A percentile compares a stretch with the other conserved stretches of the same genome.
These are phyloP conservation scores for Coprinellus aureogranulatus DNA, from an alignment of 768 basidiomycete genomes.

Conservation along the genomic window DNA sequence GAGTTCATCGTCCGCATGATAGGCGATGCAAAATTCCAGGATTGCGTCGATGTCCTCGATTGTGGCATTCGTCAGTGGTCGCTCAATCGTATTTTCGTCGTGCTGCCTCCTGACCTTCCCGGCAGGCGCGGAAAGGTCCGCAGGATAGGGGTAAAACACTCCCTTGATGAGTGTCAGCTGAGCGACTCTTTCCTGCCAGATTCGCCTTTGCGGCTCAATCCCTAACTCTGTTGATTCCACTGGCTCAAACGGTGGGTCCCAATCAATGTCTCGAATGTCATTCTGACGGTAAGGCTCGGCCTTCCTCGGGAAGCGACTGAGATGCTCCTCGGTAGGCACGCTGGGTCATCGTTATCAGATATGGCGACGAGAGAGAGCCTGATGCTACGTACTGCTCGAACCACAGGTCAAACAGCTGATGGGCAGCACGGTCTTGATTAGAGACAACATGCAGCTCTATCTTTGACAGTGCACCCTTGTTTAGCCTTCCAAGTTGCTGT, in stretches of 20 bases:
- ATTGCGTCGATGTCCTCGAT: slow-evolving; percentile 30
- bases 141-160: slow-evolving; percentile 25
- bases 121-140: slow-evolving; percentile 11
- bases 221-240: background rate
- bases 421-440: slow-evolving; percentile 62
- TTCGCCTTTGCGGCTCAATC: background rate
- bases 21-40: slow-evolving; percentile 40
- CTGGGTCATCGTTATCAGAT: too few relatives aligned
- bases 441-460: slow-evolving; percentile 71
- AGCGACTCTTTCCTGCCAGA: slow-evolving; percentile 17
- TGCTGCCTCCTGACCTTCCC: slow-evolving; percentile 6
- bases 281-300: slow-evolving; percentile 40
- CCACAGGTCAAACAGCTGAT: slow-evolving; percentile 66
- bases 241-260: slow-evolving; percentile 21
- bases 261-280: slow-evolving; percentile 39
- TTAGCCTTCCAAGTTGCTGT: slow-evolving; percentile 62
- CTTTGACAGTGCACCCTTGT: slow-evolving; percentile 46
- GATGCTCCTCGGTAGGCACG: slow-evolving; percentile 44
- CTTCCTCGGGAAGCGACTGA: slow-evolving; percentile 47
- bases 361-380: too few relatives aligned
- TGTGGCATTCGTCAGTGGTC: slow-evolving; percentile 15
- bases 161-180: slow-evolving; percentile 23
- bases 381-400: slow-evolving; percentile 66
- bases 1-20: slow-evolving; percentile 55
- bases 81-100: slow-evolving; percentile 10